These are phyloP conservation scores for Pistacia integerrima DNA, from an alignment of 345 rosid genomes.

Conservation along the genomic window DNA sequence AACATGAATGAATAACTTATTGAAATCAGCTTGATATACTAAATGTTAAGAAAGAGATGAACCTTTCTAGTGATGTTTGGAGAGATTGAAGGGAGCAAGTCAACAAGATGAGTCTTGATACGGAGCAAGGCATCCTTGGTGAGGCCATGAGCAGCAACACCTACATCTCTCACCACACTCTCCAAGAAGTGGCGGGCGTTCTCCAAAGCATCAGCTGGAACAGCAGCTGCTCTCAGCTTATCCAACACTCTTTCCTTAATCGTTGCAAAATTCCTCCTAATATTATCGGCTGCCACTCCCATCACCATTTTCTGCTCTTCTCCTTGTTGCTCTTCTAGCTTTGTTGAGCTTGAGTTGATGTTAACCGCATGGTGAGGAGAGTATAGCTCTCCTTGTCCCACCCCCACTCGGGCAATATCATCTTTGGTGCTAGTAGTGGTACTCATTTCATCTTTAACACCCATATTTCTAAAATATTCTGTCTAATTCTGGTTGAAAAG, in stretches of 20 bases:
- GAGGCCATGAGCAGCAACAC: slow-evolving; percentile 48
- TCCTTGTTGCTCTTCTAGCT: not conserved
- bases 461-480: not conserved
- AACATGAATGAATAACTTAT: no score
- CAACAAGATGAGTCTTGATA: slow-evolving; percentile 45
- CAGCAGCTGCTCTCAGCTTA: slow-evolving; percentile 48
- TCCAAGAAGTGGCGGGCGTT: slow-evolving; percentile 45
- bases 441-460: not conserved
- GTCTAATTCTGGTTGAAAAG: not conserved
- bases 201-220: slow-evolving; percentile 49
- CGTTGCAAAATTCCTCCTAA: slow-evolving; percentile 33
- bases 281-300: slow-evolving; percentile 24
- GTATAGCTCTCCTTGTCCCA: slow-evolving; percentile 17
- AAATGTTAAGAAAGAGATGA: not conserved
- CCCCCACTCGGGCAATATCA: slow-evolving; percentile 2
- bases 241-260: slow-evolving; percentile 50
- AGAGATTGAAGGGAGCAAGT: slow-evolving; percentile 41
- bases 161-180: slow-evolving; percentile 41
- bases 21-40: no score
- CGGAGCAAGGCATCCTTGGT: slow-evolving; percentile 50
- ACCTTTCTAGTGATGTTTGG: slow-evolving; percentile 45
- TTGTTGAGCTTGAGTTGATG: not conserved
- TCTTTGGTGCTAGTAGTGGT: not conserved
- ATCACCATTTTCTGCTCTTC: slow-evolving; percentile 4
- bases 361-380: slow-evolving; percentile 20